These are phyloP conservation scores for Staphylotrichum longicolle DNA, from an alignment of 495 filamentous ascomycete species.

Conservation along the genomic window DNA sequence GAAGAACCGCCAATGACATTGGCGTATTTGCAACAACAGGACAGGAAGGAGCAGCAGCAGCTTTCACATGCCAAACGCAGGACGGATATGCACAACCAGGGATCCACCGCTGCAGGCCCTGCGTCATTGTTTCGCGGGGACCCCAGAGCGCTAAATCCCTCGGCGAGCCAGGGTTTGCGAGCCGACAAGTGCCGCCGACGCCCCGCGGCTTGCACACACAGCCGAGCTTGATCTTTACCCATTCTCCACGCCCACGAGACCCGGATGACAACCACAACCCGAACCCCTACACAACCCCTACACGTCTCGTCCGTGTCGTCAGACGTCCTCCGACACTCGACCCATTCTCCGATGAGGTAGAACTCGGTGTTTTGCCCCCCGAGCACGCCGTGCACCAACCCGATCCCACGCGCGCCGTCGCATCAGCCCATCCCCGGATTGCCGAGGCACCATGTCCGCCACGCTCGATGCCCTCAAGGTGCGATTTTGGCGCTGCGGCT, in stretches of 20 bases:
- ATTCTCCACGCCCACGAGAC: not conserved
- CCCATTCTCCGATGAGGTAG: constrained; percentile 20
- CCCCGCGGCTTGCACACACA: constrained; percentile 15
- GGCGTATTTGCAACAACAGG: too few species aligned
- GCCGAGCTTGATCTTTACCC: not conserved
- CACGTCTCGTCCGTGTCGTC: not conserved
- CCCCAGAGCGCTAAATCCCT: too few species aligned
- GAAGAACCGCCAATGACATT: too few species aligned
- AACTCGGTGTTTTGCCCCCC: not conserved
- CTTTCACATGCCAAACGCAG: too few species aligned
- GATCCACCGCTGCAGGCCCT: too few species aligned
- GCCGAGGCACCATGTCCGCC: constrained; percentile 40
- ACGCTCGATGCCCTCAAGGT: constrained; percentile 39
- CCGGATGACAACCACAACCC: not conserved
- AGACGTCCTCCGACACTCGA: not conserved
- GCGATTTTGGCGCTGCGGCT: constrained; percentile 10
- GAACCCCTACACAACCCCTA: too few species aligned
- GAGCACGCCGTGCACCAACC: constrained; percentile 27
- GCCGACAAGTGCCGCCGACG: constrained; percentile 31
- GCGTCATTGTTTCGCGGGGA: too few species aligned
- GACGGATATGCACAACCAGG: too few species aligned
- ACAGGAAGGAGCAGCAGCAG: too few species aligned
- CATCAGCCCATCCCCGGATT: constrained; percentile 18
- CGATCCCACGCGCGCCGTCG: constrained; percentile 9
- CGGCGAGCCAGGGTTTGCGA: constrained; percentile 8